Conservation (phyloP, 129 eudicot genomes). For the Lactuca sativa region DNA sequence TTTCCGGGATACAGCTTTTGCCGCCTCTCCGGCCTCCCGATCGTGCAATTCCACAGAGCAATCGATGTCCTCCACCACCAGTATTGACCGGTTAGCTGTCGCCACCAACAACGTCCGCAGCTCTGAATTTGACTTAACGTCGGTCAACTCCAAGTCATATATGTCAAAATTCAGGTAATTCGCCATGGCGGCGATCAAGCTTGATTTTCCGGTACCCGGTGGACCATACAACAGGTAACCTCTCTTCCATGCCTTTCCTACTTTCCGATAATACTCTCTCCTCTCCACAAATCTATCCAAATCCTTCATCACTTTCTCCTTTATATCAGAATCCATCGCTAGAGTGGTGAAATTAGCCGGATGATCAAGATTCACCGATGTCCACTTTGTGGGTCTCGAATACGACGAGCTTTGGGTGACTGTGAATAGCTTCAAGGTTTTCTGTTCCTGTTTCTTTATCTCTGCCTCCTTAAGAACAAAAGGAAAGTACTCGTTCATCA, state of each 20-base stretch:
- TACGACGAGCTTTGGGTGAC: conserved; percentile 5
- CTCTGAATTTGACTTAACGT: conserved; percentile 40
- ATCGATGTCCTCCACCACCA: conserved; percentile 46
- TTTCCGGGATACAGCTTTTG: neutral
- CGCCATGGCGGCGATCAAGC: conserved; percentile 71
- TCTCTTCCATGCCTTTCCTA: conserved; percentile 85
- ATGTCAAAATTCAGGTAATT: conserved; percentile 65
- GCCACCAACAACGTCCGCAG: conserved; percentile 42
- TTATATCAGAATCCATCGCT: conserved; percentile 55
- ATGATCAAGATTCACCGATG: conserved; percentile 54
- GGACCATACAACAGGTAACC: conserved; percentile 81
- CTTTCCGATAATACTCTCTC: conserved; percentile 51
- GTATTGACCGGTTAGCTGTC: conserved; percentile 24
- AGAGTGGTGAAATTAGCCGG: conserved; percentile 62
- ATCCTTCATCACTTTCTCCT: conserved; percentile 53
- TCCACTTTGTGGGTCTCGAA: conserved; percentile 25
- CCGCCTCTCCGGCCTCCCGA: neutral
- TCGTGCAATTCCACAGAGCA: conserved; percentile 47
- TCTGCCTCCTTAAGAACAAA: conserved; percentile 38
- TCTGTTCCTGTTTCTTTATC: conserved; percentile 36
- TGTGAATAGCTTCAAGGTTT: conserved; percentile 44
- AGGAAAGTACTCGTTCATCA: conserved; percentile 51
- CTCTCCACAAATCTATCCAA: conserved; percentile 57
- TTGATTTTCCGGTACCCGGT: conserved; percentile 72
- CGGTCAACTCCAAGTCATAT: conserved; percentile 66